Conservation (phyloP, 208 protist species). For the Acanthamoeba healyi region DNA sequence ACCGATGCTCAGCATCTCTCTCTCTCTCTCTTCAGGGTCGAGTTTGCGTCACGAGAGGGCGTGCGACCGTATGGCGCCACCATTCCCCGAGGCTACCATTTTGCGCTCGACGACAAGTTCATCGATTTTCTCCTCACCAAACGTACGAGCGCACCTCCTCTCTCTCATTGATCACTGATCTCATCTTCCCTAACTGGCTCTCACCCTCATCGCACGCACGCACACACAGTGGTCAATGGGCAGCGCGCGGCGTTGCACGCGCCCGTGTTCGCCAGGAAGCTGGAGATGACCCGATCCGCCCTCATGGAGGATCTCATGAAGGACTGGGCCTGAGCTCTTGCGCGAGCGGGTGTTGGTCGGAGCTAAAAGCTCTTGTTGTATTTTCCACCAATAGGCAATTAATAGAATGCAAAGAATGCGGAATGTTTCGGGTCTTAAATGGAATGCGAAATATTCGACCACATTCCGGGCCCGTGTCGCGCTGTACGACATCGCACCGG, state of each 20-base stretch:
- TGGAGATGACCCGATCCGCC: conserved; percentile 4
- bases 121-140: conserved; percentile 64
- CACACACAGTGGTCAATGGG: conserved; percentile 29
- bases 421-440: too few species aligned
- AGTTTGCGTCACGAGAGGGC: conserved; percentile 52
- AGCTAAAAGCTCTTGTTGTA: not conserved
- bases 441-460: too few species aligned
- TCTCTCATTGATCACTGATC: not conserved
- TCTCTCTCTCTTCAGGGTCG: not conserved
- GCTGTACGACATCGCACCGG: not conserved
- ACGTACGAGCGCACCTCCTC: not conserved
- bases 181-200: too few species aligned
- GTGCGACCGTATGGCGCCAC: conserved; percentile 51
- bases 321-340: not conserved
- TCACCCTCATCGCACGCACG: too few species aligned
- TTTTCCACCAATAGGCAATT: not conserved
- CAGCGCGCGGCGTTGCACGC: conserved; percentile 50
- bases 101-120: conserved; percentile 51
- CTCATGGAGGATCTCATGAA: conserved; percentile 66
- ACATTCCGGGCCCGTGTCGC: not conserved
- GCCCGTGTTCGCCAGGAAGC: conserved; percentile 53
- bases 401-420: too few species aligned
- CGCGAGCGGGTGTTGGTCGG: not conserved
- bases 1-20: not conserved
- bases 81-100: not conserved